A percentile compares a stretch with the other conserved stretches of the same genome.
Conservation (phyloP, 2,329 filamentous ascomycete genomes). For the Aureobasidium sp. region DNA sequence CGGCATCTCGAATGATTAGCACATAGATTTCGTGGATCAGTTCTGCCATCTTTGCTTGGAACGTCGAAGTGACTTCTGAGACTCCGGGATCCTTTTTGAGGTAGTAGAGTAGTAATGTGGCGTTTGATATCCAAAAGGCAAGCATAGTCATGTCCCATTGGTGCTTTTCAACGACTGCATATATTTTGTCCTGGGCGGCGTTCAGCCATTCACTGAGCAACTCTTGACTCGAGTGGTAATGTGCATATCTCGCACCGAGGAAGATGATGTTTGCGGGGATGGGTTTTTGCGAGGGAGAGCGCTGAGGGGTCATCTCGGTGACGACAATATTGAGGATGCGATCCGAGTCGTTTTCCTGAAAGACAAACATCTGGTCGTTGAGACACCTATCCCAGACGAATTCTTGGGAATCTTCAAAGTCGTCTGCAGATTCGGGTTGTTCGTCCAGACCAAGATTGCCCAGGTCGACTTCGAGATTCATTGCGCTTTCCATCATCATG, state of each 20-base stretch:
- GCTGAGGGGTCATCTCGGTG: constrained; percentile 94
- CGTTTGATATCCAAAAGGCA: constrained; percentile 98
- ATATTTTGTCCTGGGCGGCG: constrained; percentile 91
- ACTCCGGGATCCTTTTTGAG: constrained; percentile 87
- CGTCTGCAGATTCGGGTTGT: constrained; percentile 75
- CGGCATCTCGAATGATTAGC: constrained; percentile 90
- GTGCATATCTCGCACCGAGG: constrained; percentile 87
- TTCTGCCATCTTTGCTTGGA: constrained; percentile 88
- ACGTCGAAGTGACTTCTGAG: constrained; percentile 72
- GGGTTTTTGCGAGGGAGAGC: constrained; percentile 93
- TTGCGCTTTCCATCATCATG: constrained; percentile 99
- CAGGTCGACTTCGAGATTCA: constrained; percentile 91
- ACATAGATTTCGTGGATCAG: constrained; percentile 98
- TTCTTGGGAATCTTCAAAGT: constrained; percentile 83
- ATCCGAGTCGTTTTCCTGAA: constrained; percentile 88
- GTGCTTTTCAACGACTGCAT: constrained; percentile 86
- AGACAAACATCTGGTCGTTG: constrained; percentile 99
- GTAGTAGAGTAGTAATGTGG: constrained; percentile 90
- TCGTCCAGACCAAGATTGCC: constrained; percentile 95
- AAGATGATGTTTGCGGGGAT: constrained; percentile 97
- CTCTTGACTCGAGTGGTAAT: constrained; percentile 87
- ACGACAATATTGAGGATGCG: constrained; percentile 92
- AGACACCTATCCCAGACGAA: constrained; percentile 94
- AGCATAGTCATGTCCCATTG: constrained; percentile 99
- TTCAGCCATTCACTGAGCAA: constrained; percentile 73